Base-by-base conservation (phyloP, 495 filamentous ascomycete genomes). In the Xylaria cubensis region DNA sequence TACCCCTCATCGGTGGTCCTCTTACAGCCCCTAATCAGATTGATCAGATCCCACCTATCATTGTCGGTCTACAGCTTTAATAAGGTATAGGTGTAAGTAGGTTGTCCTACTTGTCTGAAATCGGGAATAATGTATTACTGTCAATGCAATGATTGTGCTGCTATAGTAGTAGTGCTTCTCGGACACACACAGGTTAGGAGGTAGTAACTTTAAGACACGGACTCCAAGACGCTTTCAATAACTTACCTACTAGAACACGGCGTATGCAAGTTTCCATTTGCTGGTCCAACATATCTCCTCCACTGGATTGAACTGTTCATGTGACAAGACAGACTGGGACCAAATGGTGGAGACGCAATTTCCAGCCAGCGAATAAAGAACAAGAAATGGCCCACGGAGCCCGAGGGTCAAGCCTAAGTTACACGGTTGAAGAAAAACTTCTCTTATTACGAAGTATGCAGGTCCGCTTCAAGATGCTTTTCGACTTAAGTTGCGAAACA, bases 311-410 rank as follows among this genome's bases (percentile, higher is more conserved):
- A 19, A 24, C 29, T n/a, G 67, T 69, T 69, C 67, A 69, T 69
- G 67, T 69, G 67, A 69, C 67, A 48, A 48, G 42, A 53, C 41
- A 61, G 39, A 46, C 51, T 24, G 61, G 61, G 46, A 59, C 39
- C 5, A 55, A 61, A 26, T 34, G 48, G 67, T 61, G 51, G 53
- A 7, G 29, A 61, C 48, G 21, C 13, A 69, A 69, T 69, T 69
- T 69, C 67, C 39, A 69, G 6, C 36, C 48, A 21, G 53, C 67
- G 50, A 69, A 69, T 69, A 9, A 29, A 4, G 15, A n/a, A n/a
- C 26, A 21, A 29, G 50, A 15, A 26, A 41, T 26, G 19, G 5
- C 64, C 46, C 64, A 67, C 63, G 63, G 15, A 34, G 63, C 17
- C 61, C 61, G 21, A 65, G 24, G 19, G 15, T 17, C 42, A 29